phyloP scores from a whole-genome alignment of 2,329 filamentous ascomycete species.

The Hymenoscyphus linearis region DNA sequence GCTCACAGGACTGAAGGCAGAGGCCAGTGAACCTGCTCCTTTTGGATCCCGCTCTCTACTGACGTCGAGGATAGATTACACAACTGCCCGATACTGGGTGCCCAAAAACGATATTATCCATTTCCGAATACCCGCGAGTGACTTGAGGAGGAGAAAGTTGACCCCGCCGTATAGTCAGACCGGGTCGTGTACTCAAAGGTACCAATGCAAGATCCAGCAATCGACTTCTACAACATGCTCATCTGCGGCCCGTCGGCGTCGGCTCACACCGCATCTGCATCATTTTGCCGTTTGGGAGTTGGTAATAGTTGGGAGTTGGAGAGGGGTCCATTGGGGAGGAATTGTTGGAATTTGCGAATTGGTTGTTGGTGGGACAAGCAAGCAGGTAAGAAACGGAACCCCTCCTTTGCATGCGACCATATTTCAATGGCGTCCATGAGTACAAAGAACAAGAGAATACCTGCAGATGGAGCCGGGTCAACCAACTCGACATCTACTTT shows the following conservation, averaged over 20 bases:
- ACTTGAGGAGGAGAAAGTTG: neutral
- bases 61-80: conserved; percentile 21
- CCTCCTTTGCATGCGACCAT: neutral
- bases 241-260: neutral
- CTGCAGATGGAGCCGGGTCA: neutral
- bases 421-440: neutral
- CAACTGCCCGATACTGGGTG: neutral
- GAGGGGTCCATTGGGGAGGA: neutral
- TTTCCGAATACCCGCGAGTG: neutral
- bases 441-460: neutral
- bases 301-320: neutral
- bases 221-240: neutral
- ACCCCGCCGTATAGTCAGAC: neutral
- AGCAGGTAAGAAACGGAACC: neutral
- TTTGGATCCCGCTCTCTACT: conserved; percentile 14
- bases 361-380: neutral
- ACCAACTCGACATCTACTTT: neutral
- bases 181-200: neutral
- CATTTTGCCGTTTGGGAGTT: neutral
- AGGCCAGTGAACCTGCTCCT: conserved; percentile 13
- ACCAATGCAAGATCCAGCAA: neutral
- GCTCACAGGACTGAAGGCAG: conserved; percentile 16
- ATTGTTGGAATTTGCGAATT: neutral
- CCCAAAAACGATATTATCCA: neutral
- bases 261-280: neutral